Evolutionary conservation across 495 filamentous ascomycete genomes (phyloP).

Genomic region (Bacidia rubella): DNA sequence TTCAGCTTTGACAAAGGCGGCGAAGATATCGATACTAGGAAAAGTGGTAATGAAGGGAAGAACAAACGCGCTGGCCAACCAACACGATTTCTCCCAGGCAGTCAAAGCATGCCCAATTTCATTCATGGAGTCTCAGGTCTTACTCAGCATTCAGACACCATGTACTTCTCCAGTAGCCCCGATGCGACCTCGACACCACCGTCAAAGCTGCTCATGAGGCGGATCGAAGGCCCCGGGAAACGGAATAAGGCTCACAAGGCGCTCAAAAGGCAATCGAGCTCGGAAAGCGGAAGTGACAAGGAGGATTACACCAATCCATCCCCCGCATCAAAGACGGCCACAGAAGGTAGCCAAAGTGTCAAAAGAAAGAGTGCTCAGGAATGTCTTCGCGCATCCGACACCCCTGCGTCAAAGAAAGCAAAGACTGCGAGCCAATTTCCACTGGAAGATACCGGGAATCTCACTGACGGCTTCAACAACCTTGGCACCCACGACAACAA

Average conservation of each 20-base stretch:
- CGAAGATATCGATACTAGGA: neutral
- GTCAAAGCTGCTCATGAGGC: slow-evolving; percentile 1
- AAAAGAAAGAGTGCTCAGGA: slow-evolving; percentile 14
- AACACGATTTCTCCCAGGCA: neutral
- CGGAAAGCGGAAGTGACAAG: slow-evolving; percentile 1
- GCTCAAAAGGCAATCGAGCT: slow-evolving; percentile 5
- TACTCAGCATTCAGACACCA: slow-evolving; percentile 15
- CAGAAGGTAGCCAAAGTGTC: slow-evolving; percentile 8
- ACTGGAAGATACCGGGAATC: slow-evolving; percentile 1
- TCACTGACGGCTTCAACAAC: slow-evolving; percentile 3
- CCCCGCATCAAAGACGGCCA: neutral
- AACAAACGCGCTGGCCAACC: neutral
- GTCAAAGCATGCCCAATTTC: slow-evolving; percentile 6
- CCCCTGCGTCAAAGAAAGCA: slow-evolving; percentile 9
- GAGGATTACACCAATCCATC: neutral
- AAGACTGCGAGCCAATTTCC: slow-evolving; percentile 7
- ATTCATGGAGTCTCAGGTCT: slow-evolving; percentile 13
- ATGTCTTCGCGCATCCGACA: slow-evolving; percentile 2
- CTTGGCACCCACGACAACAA: slow-evolving; percentile 8
- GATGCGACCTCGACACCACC: slow-evolving; percentile 23
- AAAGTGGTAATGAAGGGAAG: neutral
- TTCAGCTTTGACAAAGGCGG: slow-evolving; percentile 8
- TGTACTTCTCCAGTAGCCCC: slow-evolving; percentile 23
- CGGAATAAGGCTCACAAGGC: slow-evolving; percentile 3
- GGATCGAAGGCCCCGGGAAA: slow-evolving; percentile 6